phyloP scores from a whole-genome alignment of 1,284 basidiomycete genomes.

The Cryptococcus sp. region DNA sequence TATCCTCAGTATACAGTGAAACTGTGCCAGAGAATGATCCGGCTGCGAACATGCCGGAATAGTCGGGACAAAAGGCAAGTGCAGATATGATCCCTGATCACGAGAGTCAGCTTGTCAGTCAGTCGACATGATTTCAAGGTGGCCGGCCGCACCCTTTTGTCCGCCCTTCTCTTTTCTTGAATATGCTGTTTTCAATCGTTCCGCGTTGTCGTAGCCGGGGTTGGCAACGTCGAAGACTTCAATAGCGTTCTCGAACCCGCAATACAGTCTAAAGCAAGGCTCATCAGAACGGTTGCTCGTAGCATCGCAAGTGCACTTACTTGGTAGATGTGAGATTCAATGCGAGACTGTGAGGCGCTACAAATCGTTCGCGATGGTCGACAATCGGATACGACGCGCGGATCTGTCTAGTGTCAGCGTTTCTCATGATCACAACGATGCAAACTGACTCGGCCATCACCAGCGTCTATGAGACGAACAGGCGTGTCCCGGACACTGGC shows the following conservation, averaged over 20 bases:
- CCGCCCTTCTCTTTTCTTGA: conserved; percentile 78
- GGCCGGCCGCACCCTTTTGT: conserved; percentile 69
- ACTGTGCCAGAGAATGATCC: conserved; percentile 64
- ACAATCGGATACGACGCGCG: conserved; percentile 88
- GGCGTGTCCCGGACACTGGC: conserved; percentile 78
- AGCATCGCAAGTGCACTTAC: conserved; percentile 55
- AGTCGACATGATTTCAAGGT: background rate
- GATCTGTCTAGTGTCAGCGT: conserved; percentile 56
- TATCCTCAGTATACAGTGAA: conserved; percentile 69
- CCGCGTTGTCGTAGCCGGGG: conserved; percentile 53
- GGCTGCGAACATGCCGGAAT: conserved; percentile 72
- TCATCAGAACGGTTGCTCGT: background rate
- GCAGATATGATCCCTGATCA: conserved; percentile 76
- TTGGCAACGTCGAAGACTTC: conserved; percentile 75
- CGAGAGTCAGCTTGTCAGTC: background rate
- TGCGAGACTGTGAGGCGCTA: conserved; percentile 77
- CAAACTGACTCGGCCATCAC: conserved; percentile 67
- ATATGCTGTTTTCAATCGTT: conserved; percentile 70
- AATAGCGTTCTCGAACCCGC: conserved; percentile 84
- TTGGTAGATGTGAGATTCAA: conserved; percentile 70
- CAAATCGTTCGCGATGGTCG: conserved; percentile 82
- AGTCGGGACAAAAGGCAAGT: conserved; percentile 70
- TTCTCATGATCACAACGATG: background rate
- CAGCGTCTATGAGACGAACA: conserved; percentile 75
- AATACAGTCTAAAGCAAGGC: conserved; percentile 67